Evolutionary conservation across 2,329 filamentous ascomycete species (phyloP).

Genomic region (Cephalotrichum gorgonifer): DNA sequence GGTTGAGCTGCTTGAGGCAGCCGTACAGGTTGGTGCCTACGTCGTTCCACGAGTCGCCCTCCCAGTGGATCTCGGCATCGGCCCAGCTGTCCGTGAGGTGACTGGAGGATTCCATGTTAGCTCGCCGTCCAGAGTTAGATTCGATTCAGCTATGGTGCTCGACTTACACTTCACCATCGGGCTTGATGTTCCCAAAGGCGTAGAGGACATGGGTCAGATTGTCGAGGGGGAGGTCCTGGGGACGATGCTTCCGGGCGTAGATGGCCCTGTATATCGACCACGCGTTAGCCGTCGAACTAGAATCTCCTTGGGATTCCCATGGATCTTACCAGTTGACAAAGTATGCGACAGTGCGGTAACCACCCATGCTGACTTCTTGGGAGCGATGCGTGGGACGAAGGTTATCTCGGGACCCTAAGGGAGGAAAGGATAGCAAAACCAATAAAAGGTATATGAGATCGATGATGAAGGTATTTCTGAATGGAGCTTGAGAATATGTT

Average conservation of each 20-base stretch:
- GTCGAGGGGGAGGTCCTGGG: conserved; percentile 70
- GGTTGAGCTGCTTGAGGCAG: conserved; percentile 77
- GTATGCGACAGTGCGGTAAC: conserved; percentile 59
- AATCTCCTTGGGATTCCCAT: neutral
- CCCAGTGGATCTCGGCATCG: conserved; percentile 64
- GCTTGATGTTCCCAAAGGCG: conserved; percentile 75
- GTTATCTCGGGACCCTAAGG: neutral
- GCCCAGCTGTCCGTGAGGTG: conserved; percentile 53
- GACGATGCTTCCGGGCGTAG: conserved; percentile 76
- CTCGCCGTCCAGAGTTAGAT: neutral
- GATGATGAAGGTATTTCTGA: neutral
- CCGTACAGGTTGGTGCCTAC: conserved; percentile 75
- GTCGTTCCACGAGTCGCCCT: conserved; percentile 61
- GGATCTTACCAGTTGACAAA: conserved; percentile 54
- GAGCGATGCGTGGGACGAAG: neutral
- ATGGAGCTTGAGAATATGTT: neutral
- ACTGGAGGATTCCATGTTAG: conserved; percentile 15
- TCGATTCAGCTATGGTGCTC: too few species aligned
- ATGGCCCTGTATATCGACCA: conserved; percentile 49
- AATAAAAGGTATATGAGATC: neutral
- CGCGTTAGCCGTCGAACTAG: neutral
- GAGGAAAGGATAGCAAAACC: neutral
- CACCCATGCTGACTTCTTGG: conserved; percentile 19
- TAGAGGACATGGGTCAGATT: conserved; percentile 86
- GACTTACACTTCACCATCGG: conserved; percentile 67